phyloP scores from a whole-genome alignment of 306 rosid genomes.

The Sophora flavescens region DNA sequence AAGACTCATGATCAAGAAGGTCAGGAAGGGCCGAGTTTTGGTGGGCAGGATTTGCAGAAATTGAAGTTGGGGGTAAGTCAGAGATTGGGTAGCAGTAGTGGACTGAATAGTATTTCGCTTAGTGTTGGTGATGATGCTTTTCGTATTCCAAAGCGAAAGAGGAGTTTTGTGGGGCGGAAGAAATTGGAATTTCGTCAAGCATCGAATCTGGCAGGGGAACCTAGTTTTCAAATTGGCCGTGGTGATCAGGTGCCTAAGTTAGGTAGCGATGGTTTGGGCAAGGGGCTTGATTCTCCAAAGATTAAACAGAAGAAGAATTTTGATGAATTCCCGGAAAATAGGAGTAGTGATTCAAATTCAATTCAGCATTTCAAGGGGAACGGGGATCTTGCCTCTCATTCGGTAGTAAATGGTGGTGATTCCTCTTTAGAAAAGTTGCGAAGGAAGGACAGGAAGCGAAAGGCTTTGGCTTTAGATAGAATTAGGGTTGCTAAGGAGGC shows the following conservation, averaged over 20 bases:
- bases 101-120: conserved; percentile 58
- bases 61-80: conserved; percentile 55
- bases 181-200: conserved; percentile 57
- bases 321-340: conserved; percentile 59
- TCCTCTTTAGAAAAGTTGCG: conserved; percentile 55
- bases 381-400: conserved; percentile 54
- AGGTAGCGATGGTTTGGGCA: conserved; percentile 56
- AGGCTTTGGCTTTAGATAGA: conserved; percentile 52
- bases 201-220: conserved; percentile 49
- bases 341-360: conserved; percentile 56
- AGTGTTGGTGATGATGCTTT: conserved; percentile 55
- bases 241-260: conserved; percentile 56
- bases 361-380: conserved; percentile 53
- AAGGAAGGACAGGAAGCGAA: conserved; percentile 62
- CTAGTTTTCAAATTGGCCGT: conserved; percentile 50
- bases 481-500: conserved; percentile 55
- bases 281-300: conserved; percentile 51
- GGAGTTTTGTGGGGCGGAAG: conserved; percentile 79
- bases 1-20: conserved; percentile 58
- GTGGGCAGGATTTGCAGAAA: conserved; percentile 52
- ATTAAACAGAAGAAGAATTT: conserved; percentile 39
- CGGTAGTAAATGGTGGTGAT: conserved; percentile 63
- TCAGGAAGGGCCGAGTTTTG: conserved; percentile 55
- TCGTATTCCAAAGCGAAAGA: conserved; percentile 84
- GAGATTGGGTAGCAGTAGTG: conserved; percentile 56